Percentiles rank a stretch among this genome's conserved stretches.
Conservation (phyloP, 352 stramenopile species). For the Thalassiosira mediterranea region DNA sequence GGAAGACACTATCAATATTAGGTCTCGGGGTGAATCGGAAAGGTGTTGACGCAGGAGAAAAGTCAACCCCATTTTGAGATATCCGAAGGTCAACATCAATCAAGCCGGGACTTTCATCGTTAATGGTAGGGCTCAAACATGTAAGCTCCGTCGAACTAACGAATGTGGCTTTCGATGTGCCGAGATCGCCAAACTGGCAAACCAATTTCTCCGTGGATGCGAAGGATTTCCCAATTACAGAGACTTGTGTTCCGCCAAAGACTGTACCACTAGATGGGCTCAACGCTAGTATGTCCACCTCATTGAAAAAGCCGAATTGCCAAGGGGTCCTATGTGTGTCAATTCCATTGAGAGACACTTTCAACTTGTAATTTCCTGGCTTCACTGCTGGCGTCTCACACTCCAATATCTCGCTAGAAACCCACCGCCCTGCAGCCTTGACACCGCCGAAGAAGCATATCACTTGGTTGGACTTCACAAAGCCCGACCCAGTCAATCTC, state of each 20-base stretch:
- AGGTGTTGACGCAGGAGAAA: constrained; percentile 34
- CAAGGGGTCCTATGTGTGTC: constrained; percentile 87
- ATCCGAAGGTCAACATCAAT: constrained; percentile 43
- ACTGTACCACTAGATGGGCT: constrained; percentile 55
- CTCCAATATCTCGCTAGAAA: constrained; percentile 41
- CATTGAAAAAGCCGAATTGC: constrained; percentile 81
- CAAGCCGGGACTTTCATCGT: constrained; percentile 16
- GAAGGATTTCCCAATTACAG: constrained; percentile 87
- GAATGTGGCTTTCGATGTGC: constrained; percentile 33
- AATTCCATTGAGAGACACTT: constrained; percentile 63
- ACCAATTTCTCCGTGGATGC: constrained; percentile 78
- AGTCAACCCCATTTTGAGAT: constrained; percentile 68
- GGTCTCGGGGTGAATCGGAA: constrained; percentile 44
- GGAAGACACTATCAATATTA: constrained; percentile 45
- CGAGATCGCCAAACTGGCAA: constrained; percentile 79
- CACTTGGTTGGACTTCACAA: constrained; percentile 47
- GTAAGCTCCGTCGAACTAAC: constrained; percentile 46
- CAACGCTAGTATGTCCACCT: constrained; percentile 53
- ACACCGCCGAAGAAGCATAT: constrained; percentile 55
- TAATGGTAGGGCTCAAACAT: constrained; percentile 49
- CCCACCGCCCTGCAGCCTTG: constrained; percentile 33
- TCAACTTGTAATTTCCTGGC: constrained; percentile 52
- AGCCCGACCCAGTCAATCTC: constrained; percentile 47
- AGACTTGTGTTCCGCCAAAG: constrained; percentile 83
- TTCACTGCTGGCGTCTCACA: constrained; percentile 52